Evolutionary conservation across 208 protist species (phyloP).

Genomic region (Trypanosoma congolense): DNA sequence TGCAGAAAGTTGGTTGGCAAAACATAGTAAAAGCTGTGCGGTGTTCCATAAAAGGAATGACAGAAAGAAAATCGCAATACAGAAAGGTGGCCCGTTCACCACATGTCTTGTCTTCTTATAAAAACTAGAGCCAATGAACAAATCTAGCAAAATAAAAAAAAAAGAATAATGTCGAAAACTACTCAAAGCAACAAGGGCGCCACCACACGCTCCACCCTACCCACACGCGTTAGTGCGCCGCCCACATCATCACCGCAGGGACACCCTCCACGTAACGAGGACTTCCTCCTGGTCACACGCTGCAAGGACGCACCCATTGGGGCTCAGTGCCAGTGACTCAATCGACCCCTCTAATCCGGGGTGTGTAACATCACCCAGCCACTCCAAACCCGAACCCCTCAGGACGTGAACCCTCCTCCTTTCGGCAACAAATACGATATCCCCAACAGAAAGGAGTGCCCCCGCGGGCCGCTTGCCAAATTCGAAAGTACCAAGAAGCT

Average conservation of each 20-base stretch:
- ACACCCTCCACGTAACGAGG: slow-evolving; percentile 26
- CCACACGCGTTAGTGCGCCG: no score
- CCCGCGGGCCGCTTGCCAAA: slow-evolving; percentile 12
- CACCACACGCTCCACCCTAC: not conserved
- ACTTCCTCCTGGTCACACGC: slow-evolving; percentile 19
- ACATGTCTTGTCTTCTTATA: no score
- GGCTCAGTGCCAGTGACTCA: slow-evolving; percentile 24
- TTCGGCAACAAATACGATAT: slow-evolving; percentile 24
- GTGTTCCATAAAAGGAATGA: no score
- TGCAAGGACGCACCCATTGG: slow-evolving; percentile 16
- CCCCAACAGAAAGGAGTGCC: slow-evolving; percentile 26
- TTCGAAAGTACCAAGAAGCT: slow-evolving; percentile 11
- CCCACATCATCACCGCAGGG: not conserved
- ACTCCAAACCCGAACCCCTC: slow-evolving; percentile 13
- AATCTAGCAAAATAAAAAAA: no score
- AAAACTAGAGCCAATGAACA: no score
- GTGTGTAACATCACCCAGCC: slow-evolving; percentile 20
- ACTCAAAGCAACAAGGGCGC: no score
- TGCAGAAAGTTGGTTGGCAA: no score
- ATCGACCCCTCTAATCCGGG: slow-evolving; percentile 22
- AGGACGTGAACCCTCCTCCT: slow-evolving; percentile 14
- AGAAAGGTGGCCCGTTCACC: no score
- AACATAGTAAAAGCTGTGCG: no score
- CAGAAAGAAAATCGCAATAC: no score
- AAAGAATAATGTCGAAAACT: no score